Conservation (phyloP, 805 yeast genomes). For the Wickerhamiella dianesei region DNA sequence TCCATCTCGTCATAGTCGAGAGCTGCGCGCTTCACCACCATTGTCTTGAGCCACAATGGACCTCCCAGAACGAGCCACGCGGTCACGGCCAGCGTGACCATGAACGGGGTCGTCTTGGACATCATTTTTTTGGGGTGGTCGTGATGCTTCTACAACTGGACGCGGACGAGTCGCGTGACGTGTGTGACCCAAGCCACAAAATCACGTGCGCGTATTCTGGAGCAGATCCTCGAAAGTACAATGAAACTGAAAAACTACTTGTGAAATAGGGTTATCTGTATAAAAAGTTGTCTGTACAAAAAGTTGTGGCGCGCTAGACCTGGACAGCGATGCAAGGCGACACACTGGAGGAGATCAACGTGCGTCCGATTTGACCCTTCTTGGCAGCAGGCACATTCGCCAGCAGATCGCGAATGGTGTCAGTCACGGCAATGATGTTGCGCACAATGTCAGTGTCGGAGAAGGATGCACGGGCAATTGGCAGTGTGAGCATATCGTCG, state of each 20-base stretch:
- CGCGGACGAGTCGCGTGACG: background rate
- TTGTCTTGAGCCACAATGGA: conserved; percentile 49
- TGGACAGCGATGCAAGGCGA: conserved; percentile 71
- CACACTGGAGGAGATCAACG: conserved; percentile 52
- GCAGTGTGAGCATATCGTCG: conserved; percentile 43
- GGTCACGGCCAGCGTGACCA: conserved; percentile 11
- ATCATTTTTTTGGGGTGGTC: background rate
- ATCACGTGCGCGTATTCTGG: no score
- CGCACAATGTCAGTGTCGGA: conserved; percentile 60
- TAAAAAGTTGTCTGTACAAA: background rate
- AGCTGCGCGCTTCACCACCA: conserved; percentile 48
- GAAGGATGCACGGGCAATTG: conserved; percentile 67
- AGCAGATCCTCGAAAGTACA: no score
- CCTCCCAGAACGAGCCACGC: conserved; percentile 21
- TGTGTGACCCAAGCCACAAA: no score
- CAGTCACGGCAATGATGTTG: conserved; percentile 55
- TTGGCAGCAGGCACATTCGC: conserved; percentile 14
- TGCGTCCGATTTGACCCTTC: conserved; percentile 48
- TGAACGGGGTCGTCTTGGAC: conserved; percentile 6
- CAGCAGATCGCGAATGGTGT: conserved; percentile 40
- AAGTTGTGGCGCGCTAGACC: conserved; percentile 13
- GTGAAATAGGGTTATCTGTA: background rate
- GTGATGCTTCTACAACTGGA: background rate
- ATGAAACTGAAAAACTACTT: background rate
- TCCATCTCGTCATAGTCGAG: conserved; percentile 38